A percentile compares a stretch with the other conserved stretches of the same genome.
Evolutionary conservation across 2,329 filamentous ascomycete genomes (phyloP).

Genomic region (Aspergillus viridinutans): DNA sequence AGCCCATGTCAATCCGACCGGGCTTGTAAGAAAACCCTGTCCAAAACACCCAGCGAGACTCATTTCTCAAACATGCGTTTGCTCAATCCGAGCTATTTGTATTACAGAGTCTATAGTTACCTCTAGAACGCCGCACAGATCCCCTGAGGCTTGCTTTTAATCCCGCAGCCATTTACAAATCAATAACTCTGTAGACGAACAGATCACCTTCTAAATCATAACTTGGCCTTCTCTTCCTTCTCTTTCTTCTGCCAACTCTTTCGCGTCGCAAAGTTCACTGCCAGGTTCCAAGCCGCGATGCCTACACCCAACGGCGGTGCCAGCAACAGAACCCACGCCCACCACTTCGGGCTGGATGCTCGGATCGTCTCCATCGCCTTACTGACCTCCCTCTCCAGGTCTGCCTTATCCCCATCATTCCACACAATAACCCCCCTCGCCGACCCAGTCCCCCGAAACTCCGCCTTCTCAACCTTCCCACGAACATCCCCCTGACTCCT

Average conservation of each 20-base stretch:
- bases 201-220: conserved; percentile 34
- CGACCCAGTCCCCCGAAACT: conserved; percentile 54
- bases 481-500: conserved; percentile 80
- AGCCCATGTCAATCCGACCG: no score
- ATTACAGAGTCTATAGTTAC: neutral
- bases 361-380: conserved; percentile 62
- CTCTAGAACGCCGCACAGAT: neutral
- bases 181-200: neutral
- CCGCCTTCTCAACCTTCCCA: conserved; percentile 73
- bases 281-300: conserved; percentile 67
- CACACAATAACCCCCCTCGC: conserved; percentile 74
- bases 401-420: conserved; percentile 76
- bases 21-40: no score
- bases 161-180: neutral
- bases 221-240: conserved; percentile 55
- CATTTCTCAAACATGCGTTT: neutral
- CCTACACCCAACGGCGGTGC: conserved; percentile 71
- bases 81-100: neutral
- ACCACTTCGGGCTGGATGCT: conserved; percentile 69
- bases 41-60: neutral
- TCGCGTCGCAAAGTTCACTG: conserved; percentile 67
- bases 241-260: conserved; percentile 63
- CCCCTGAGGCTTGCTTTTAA: neutral
- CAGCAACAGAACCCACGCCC: conserved; percentile 66
- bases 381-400: conserved; percentile 64